Base-by-base conservation (phyloP, 345 rosid genomes). In the Geranium brycei region DNA sequence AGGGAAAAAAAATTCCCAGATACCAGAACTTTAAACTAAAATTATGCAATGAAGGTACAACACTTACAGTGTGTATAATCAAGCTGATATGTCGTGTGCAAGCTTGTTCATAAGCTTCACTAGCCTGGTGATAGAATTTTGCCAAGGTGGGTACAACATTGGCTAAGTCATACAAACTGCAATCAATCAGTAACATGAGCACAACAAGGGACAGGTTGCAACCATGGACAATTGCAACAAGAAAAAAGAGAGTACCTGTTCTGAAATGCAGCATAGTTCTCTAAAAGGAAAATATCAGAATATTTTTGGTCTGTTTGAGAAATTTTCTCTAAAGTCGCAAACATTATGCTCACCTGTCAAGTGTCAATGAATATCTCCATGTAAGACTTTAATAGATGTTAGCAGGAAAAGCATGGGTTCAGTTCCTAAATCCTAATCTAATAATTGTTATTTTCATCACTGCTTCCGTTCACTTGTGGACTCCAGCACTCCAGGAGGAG, bases 41-140 rank as follows among this genome's bases (percentile, higher is more conserved):
- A 35, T 7, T 35, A 35, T 4, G 41, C 41, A 35, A 35, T 47
- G 10, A 47, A 47, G 53, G 63, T 56, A 58, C 68, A 67, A 61
- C 68, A 66, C 97, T 93, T 79, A 91, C 99, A 66, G 77, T 83
- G 80, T 82, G 87, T 67, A 95, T 91, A 67, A 93, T 93, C 91
- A 87, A 78, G 83, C 95, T 88, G 79, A 93, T 93, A 80, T 85
- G 93, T 57, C 91, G 92, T 7, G 95, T 87, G 74, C 99, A 95
- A 62, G 99, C 97, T 80, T 88, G 96, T 75, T 91, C 99, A 77
- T 93, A 91, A 71, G 92, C 84, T 83, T 93, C 99, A 73, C 96
- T 91, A 57, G 99, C 99, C 81, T 88, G 99, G 78, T 95, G 97
- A 78, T 95, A 95, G 71, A 91, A 95, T 78, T 95, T 95, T 76